These are phyloP conservation scores for Phytophthora podocarpi DNA, from an alignment of 352 stramenopile genomes.

Conservation along the genomic window DNA sequence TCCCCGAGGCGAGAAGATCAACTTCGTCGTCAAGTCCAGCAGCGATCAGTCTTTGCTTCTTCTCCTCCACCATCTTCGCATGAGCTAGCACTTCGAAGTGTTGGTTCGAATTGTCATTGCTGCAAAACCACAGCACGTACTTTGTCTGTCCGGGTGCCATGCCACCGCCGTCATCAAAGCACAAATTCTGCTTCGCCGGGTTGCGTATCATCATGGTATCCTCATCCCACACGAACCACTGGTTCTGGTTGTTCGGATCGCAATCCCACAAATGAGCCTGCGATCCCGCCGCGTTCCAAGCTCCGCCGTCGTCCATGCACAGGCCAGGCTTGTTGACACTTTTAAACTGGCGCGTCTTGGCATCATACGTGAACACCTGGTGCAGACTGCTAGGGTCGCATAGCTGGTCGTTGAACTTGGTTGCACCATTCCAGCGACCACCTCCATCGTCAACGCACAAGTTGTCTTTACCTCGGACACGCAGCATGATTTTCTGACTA, in stretches of 20 bases:
- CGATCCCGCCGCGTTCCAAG: constrained; percentile 4
- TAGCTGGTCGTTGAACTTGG: constrained; percentile 16
- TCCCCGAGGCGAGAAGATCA: constrained; percentile 14
- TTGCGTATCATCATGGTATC: constrained; percentile 35
- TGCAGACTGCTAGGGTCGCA: constrained; percentile 33
- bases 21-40: constrained; percentile 10
- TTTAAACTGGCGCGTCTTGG: constrained; percentile 17
- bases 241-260: constrained; percentile 28
- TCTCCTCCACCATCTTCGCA: constrained; percentile 13
- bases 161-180: constrained; percentile 33
- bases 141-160: constrained; percentile 9
- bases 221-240: constrained; percentile 31
- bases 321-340: constrained; percentile 26
- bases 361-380: constrained; percentile 36
- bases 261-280: constrained; percentile 25
- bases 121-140: constrained; percentile 29
- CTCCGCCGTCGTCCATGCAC: constrained; percentile 35
- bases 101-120: constrained; percentile 30
- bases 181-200: constrained; percentile 31
- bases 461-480: constrained; percentile 29
- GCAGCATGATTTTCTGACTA: constrained; percentile 28
- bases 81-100: constrained; percentile 31
- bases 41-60: constrained; percentile 12
- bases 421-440: constrained; percentile 21
- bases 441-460: constrained; percentile 44